Evolutionary conservation across 805 yeast species (phyloP), one percentile per base, ranked within the genome.

Genomic region (Helenozyma baotianmanensis): DNA sequence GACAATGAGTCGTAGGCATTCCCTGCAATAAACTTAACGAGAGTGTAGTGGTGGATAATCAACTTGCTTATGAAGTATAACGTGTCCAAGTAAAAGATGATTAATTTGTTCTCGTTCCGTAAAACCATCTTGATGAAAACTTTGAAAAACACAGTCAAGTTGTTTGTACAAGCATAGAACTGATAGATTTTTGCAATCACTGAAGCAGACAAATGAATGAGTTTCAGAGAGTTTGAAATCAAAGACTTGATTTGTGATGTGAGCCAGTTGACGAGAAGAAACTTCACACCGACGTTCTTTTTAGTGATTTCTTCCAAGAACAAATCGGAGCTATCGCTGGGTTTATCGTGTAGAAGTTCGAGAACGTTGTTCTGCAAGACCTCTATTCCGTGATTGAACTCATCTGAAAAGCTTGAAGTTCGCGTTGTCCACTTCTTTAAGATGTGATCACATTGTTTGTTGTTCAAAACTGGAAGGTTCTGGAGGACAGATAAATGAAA

Each of bases 401-500:
- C 63, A 10, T 46, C 51, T 13, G 51, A 46, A 27, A 56, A 59
- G 32, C 54, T 47, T 25, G 53, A 51, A 2, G 54, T 56, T 23
- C 60, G 56, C 2, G 52, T 42, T 1, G 57, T 48, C 68, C 79
- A 67, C 37, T 72, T 74, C 40, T 68, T 70, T 32, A 79, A 54
- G 10, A 78, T 72, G 56, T 71, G 70, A 32, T 72, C 72, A 24
- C 77, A 72, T 42, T 80, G 82, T 37, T 68, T 68, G 42, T 73
- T 70, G 36, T 70, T 67, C 21, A 73, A 43, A 1, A 73, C 70
- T 2, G 82, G 84, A 23, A 84, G 54, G 35, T 80, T 77, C 39
- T 73, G 70, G 35, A 83, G 58, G 7, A 83, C 65, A 9, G 64
- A 45, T 14, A 81, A 62, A 51, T 74, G 95, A 26, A 69, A 69